Percentiles rank a stretch among this genome's conserved stretches.
phyloP scores from a whole-genome alignment of 495 filamentous ascomycete genomes.

The Penicillium nucicola region DNA sequence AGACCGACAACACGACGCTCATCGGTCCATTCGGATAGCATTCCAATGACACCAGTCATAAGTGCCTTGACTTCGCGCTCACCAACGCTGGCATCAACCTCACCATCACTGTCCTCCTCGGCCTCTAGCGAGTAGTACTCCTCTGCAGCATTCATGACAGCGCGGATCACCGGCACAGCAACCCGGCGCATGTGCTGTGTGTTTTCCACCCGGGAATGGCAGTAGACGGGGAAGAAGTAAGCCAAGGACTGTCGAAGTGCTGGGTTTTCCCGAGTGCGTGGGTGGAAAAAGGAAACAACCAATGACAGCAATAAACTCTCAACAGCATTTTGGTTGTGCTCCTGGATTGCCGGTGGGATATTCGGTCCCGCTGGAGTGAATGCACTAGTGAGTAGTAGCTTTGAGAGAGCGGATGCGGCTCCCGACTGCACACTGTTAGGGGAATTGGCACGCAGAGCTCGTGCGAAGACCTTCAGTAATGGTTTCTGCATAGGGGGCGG shows the following conservation, averaged over 20 bases:
- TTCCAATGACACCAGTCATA: slow-evolving; percentile 68
- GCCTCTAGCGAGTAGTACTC: slow-evolving; percentile 51
- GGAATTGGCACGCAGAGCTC: slow-evolving; percentile 67
- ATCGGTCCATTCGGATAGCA: slow-evolving; percentile 94
- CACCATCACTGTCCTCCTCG: slow-evolving; percentile 48
- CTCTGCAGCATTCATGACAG: slow-evolving; percentile 50
- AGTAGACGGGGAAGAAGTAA: slow-evolving; percentile 96
- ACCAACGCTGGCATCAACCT: slow-evolving; percentile 66
- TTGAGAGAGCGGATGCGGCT: slow-evolving; percentile 78
- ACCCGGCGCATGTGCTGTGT: slow-evolving; percentile 73
- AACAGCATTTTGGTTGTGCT: slow-evolving; percentile 40
- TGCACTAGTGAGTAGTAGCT: slow-evolving; percentile 70
- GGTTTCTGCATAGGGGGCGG: slow-evolving; percentile 51
- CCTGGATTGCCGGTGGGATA: slow-evolving; percentile 43
- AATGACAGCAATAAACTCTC: slow-evolving; percentile 77
- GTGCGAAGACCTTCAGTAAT: slow-evolving; percentile 73
- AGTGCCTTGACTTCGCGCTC: slow-evolving; percentile 80
- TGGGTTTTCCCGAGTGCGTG: slow-evolving; percentile 76
- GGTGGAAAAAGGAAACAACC: slow-evolving; percentile 86
- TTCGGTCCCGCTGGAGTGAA: slow-evolving; percentile 43
- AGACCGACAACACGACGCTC: slow-evolving; percentile 79
- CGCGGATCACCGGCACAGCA: slow-evolving; percentile 64
- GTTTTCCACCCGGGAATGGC: slow-evolving; percentile 75
- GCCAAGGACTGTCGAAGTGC: slow-evolving; percentile 84
- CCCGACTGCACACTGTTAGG: slow-evolving; percentile 73